Conservation (phyloP, 2,329 filamentous ascomycete species). For the Davidsoniella eucalypti region DNA sequence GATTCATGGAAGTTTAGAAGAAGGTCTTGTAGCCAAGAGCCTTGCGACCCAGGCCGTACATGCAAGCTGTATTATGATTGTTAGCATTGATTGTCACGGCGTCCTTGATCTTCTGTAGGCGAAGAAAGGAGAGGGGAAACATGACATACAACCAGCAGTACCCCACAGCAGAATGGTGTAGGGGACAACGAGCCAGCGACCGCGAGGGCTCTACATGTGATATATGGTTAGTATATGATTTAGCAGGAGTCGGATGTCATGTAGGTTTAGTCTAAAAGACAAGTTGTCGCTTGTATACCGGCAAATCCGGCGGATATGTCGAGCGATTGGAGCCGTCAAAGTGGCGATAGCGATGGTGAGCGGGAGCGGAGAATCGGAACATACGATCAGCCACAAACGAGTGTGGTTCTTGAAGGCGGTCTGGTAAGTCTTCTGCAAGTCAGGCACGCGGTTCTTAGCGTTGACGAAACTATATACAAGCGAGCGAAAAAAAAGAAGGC, state of each 20-base stretch:
- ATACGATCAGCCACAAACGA: conserved; percentile 65
- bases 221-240: conserved; percentile 10
- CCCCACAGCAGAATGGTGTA: conserved; percentile 52
- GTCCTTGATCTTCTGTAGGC: background rate
- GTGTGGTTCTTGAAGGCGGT: conserved; percentile 50
- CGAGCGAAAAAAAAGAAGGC: conserved; percentile 14
- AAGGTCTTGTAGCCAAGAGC: conserved; percentile 65
- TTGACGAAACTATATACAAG: conserved; percentile 37
- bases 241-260: background rate
- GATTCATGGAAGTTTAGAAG: conserved; percentile 28
- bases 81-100: conserved; percentile 13
- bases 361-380: conserved; percentile 21
- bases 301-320: background rate
- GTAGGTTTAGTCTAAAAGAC: background rate
- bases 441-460: conserved; percentile 60
- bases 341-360: background rate
- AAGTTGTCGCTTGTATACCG: no score
- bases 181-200: conserved; percentile 47
- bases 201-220: conserved; percentile 40
- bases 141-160: conserved; percentile 40
- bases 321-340: background rate
- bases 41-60: conserved; percentile 63
- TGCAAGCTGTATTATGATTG: conserved; percentile 25
- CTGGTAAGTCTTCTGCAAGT: conserved; percentile 63
- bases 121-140: background rate